Conservation (phyloP, 352 stramenopile genomes). For the Globisporangium recalcitrans region DNA sequence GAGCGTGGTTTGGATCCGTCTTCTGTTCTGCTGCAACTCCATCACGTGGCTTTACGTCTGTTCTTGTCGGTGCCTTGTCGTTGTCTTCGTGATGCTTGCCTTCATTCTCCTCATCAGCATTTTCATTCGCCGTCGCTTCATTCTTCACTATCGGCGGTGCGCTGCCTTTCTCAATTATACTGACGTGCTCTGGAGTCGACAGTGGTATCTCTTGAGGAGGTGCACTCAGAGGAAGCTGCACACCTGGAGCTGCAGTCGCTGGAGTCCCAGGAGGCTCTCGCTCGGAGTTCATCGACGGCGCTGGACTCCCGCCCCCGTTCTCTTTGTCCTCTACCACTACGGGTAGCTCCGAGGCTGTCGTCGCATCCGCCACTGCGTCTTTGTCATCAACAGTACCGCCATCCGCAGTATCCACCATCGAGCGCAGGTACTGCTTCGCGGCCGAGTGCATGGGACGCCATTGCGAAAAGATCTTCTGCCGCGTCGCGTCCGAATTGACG, state of each 20-base stretch:
- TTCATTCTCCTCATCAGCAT: background rate
- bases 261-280: background rate
- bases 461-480: slow-evolving; percentile 15
- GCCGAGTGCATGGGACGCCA: slow-evolving; percentile 19
- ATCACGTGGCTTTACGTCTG: background rate
- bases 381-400: background rate
- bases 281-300: slow-evolving; percentile 1
- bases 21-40: background rate
- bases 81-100: background rate
- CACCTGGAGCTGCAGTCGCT: background rate
- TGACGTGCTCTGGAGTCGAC: background rate
- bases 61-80: background rate
- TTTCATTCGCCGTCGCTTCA: background rate
- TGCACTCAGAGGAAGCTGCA: background rate
- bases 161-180: background rate
- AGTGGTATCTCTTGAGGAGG: background rate
- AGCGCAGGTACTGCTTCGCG: slow-evolving; percentile 14
- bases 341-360: background rate
- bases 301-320: background rate
- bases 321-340: background rate
- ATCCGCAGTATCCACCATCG: slow-evolving; percentile 8
- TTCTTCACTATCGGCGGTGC: background rate
- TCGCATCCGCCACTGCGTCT: background rate
- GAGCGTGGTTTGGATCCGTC: background rate
- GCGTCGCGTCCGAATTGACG: slow-evolving; percentile 14